phyloP scores from a whole-genome alignment of 1,284 basidiomycete genomes.

The Heterobasidion parviporum region DNA sequence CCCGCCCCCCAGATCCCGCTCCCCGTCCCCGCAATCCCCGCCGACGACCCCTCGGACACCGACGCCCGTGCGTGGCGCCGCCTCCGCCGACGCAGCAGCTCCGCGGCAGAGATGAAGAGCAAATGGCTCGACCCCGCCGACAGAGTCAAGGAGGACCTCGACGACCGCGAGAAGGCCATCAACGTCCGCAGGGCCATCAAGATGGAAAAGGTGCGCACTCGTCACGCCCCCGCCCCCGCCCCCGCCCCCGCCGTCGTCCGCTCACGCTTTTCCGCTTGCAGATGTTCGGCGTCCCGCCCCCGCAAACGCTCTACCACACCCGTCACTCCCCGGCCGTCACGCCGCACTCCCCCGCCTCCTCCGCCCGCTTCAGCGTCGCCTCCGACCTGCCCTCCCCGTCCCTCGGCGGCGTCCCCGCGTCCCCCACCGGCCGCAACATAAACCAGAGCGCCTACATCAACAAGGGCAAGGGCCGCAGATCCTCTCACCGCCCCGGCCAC shows the following conservation, averaged over 20 bases:
- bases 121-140: conserved; percentile 49
- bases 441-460: conserved; percentile 38
- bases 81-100: conserved; percentile 46
- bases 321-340: conserved; percentile 34
- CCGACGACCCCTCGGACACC: conserved; percentile 14
- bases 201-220: conserved; percentile 63
- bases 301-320: conserved; percentile 64
- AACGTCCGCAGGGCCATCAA: conserved; percentile 72
- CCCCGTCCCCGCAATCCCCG: conserved; percentile 6
- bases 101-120: conserved; percentile 34
- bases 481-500: conserved; percentile 33
- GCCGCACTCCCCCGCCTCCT: conserved; percentile 4
- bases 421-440: conserved; percentile 29
- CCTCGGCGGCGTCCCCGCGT: conserved; percentile 3
- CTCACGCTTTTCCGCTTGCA: conserved; percentile 19
- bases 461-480: conserved; percentile 2
- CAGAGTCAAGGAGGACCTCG: conserved; percentile 57
- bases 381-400: conserved; percentile 1
- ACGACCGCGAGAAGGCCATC: conserved; percentile 63
- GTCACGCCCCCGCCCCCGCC: conserved; percentile 2
- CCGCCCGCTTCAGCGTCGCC: conserved; percentile 1
- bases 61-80: conserved; percentile 19
- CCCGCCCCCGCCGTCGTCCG: background rate
- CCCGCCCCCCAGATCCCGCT: conserved; percentile 25
- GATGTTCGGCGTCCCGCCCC: conserved; percentile 75